Base-by-base conservation (phyloP, 176 grass and related monocot species). In the Dactylis glomerata region DNA sequence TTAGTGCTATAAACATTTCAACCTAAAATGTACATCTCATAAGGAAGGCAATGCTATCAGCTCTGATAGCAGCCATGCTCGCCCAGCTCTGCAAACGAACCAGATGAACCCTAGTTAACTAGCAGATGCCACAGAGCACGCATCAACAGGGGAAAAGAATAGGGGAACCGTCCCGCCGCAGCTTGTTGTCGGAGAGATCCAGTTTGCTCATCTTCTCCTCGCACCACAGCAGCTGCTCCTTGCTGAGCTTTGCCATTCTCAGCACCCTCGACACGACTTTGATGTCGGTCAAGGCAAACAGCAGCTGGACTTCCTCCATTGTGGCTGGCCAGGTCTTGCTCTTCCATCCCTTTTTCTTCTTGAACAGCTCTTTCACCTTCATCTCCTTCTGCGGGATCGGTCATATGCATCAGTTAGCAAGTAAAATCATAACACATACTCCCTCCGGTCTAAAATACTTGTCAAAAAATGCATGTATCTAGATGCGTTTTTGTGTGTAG, bases 191-290 rank as follows among this genome's bases (percentile, higher is more conserved):
- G 0, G 91, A 92, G 69, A 99, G 80, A 81, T 96, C 96, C 7
- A 99, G 75, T 87, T 99, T 99, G 79, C 96, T 96, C 96, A 99
- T 96, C 88, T 99, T 99, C 87, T 99, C 96, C 75, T 98, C 96
- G 14, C 96, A 99, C 96, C 96, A 99, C 37, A 99, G 87, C 22
- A 99, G 81, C 86, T 96, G 96, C 89, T 92, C 93, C 89, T 96
- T 96, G 82, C 93, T 96, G 26, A 99, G 86, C 49, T 91, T 85
- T 10, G 47, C 87, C 96, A 99, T 92, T 54, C 86, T 89, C 81
- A 99, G 80, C 13, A 99, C 93, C 75, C 96, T 88, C 1, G 91
- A 90, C 73, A 96, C 88, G 1, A 99, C 96, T 88, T 96, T 96
- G 73, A 99, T 99, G 88, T 99, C 93, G 1, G 93, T 91, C 34